Conservation (phyloP, 2,329 filamentous ascomycete genomes). For the Taxawa tesnikishii region DNA sequence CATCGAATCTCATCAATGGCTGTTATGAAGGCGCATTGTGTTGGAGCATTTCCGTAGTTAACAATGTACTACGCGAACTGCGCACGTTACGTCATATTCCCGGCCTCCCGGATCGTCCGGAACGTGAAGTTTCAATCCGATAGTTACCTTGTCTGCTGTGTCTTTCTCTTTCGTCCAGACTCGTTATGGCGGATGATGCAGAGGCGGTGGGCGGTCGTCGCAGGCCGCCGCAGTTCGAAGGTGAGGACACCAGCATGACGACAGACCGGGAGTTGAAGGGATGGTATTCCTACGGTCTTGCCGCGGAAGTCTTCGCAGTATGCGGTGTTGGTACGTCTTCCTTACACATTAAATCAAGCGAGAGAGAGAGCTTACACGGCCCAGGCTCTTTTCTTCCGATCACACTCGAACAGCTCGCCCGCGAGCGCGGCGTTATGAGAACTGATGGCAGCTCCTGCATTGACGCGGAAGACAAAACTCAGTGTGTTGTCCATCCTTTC, state of each 20-base stretch:
- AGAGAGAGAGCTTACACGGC: conserved; percentile 12
- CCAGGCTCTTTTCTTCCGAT: conserved; percentile 86
- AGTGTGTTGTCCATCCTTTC: conserved; percentile 69
- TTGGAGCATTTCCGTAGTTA: too few species aligned
- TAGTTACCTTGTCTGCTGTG: too few species aligned
- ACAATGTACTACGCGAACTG: too few species aligned
- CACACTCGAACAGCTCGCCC: conserved; percentile 75
- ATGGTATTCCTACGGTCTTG: conserved; percentile 33
- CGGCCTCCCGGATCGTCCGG: too few species aligned
- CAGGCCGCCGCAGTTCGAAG: conserved; percentile 1
- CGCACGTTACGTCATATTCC: too few species aligned
- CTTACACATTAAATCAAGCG: too few species aligned
- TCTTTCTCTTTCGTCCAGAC: too few species aligned
- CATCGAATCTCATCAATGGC: too few species aligned
- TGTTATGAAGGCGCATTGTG: too few species aligned
- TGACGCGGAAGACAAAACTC: conserved; percentile 33
- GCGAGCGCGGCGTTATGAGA: conserved; percentile 75
- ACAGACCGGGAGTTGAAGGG: conserved; percentile 6
- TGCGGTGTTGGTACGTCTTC: conserved; percentile 71
- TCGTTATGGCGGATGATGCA: background rate
- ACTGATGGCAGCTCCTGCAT: conserved; percentile 65
- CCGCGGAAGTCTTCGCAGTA: conserved; percentile 90
- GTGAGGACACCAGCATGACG: conserved; percentile 4
- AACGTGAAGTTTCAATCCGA: too few species aligned
- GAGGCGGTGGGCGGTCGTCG: background rate